Evolutionary conservation across 768 basidiomycete species (phyloP).

Genomic region (Atractiella rhizophila): DNA sequence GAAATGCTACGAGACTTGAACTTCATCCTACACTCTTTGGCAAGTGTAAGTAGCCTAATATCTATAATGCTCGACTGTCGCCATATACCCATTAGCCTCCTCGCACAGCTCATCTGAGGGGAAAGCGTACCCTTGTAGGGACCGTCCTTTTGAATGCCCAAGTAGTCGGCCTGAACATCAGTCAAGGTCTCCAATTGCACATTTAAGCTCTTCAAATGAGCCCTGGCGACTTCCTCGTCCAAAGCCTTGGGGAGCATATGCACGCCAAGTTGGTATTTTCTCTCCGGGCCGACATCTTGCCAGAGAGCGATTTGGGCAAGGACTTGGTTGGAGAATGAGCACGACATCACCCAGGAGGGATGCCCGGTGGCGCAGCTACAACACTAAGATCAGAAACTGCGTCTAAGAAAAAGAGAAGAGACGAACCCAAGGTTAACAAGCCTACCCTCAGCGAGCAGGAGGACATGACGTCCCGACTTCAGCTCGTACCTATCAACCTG

Average conservation of each 20-base stretch:
- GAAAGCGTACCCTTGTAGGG: conserved; percentile 39
- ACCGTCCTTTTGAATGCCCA: conserved; percentile 64
- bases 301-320: conserved; percentile 81
- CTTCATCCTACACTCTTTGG: no score
- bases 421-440: conserved; percentile 86
- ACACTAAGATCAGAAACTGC: neutral
- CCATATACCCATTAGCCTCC: neutral
- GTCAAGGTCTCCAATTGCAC: conserved; percentile 44
- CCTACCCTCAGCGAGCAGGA: conserved; percentile 93
- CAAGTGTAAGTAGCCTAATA: no score
- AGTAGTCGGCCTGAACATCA: conserved; percentile 56
- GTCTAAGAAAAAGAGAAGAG: no score
- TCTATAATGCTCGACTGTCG: no score
- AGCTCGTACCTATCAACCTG: conserved; percentile 97
- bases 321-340: conserved; percentile 97
- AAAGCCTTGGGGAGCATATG: conserved; percentile 97
- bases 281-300: conserved; percentile 51
- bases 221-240: conserved; percentile 96
- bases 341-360: conserved; percentile 99
- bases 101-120: neutral
- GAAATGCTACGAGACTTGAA: no score
- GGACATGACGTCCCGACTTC: conserved; percentile 71
- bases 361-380: conserved; percentile 81
- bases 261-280: conserved; percentile 83
- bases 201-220: conserved; percentile 69